Conservation (phyloP, 1,284 basidiomycete species). For the Heterobasidion occidentale region DNA sequence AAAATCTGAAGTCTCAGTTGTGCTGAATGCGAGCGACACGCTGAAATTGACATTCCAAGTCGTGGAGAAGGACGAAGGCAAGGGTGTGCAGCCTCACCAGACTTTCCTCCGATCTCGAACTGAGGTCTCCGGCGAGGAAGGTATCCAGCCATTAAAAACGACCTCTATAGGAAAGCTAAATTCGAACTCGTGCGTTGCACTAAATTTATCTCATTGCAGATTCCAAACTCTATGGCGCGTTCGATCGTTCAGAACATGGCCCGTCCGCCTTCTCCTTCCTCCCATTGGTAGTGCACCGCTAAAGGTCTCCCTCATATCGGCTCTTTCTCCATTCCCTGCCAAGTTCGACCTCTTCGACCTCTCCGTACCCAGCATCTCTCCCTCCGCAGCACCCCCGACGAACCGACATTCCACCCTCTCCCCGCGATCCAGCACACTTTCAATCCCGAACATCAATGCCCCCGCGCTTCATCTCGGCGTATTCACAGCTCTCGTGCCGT, state of each 20-base stretch:
- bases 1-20: slow-evolving; percentile 38
- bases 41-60: slow-evolving; percentile 75
- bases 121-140: slow-evolving; percentile 63
- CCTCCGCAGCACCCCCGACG: too few relatives aligned
- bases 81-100: slow-evolving; percentile 76
- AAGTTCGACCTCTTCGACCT: too few relatives aligned
- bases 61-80: slow-evolving; percentile 48
- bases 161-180: slow-evolving; percentile 67
- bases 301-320: too few relatives aligned
- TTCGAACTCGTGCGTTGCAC: slow-evolving; percentile 66
- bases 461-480: slow-evolving; percentile 24
- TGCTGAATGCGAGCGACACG: slow-evolving; percentile 46
- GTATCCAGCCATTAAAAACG: slow-evolving; percentile 73
- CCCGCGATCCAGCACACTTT: too few relatives aligned
- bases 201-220: slow-evolving; percentile 69
- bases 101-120: slow-evolving; percentile 81
- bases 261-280: too few relatives aligned
- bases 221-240: slow-evolving; percentile 64
- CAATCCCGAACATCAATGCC: too few relatives aligned
- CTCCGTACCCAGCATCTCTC: too few relatives aligned
- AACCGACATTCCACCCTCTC: too few relatives aligned
- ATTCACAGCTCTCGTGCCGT: slow-evolving; percentile 53
- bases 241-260: too few relatives aligned
- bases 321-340: too few relatives aligned
- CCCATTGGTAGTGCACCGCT: too few relatives aligned